These are phyloP conservation scores for Trichoderma polysporum DNA, from an alignment of 2,329 filamentous ascomycete genomes.

Conservation along the genomic window DNA sequence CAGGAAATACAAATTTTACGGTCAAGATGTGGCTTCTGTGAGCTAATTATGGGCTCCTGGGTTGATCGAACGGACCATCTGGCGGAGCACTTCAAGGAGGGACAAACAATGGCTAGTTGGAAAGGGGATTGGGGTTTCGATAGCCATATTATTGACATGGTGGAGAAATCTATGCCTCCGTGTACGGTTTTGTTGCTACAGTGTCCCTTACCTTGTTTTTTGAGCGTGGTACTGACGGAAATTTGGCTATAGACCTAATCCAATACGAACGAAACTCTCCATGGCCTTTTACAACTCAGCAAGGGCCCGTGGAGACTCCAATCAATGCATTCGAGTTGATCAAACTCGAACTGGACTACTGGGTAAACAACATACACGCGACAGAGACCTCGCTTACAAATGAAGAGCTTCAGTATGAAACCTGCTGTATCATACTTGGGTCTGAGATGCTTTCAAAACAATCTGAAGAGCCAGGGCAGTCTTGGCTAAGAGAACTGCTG, in stretches of 20 bases:
- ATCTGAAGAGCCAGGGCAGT: not conserved
- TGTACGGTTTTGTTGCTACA: not conserved
- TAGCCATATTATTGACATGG: constrained; percentile 34
- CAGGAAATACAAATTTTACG: constrained; percentile 29
- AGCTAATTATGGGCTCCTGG: constrained; percentile 36
- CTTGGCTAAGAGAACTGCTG: constrained; percentile 29
- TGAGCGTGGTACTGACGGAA: not conserved
- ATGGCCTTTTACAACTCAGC: constrained; percentile 32
- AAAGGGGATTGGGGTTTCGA: constrained; percentile 43
- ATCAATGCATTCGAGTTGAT: constrained; percentile 35
- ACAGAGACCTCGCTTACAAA: constrained; percentile 19
- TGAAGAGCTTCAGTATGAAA: constrained; percentile 26
- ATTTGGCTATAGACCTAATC: constrained; percentile 34
- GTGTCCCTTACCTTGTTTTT: not conserved
- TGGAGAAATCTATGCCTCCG: constrained; percentile 35
- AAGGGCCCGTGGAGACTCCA: constrained; percentile 23
- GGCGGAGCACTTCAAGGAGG: constrained; percentile 41
- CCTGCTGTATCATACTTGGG: constrained; percentile 28
- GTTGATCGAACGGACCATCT: constrained; percentile 37
- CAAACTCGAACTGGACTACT: constrained; percentile 35
- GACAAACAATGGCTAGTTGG: constrained; percentile 42
- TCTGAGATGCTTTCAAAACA: constrained; percentile 23
- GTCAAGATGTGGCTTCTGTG: constrained; percentile 41
- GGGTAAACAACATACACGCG: constrained; percentile 22
- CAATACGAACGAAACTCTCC: constrained; percentile 38